Evolutionary conservation across 2,329 filamentous ascomycete genomes (phyloP).

Genomic region (Colletotrichum brevisporum): DNA sequence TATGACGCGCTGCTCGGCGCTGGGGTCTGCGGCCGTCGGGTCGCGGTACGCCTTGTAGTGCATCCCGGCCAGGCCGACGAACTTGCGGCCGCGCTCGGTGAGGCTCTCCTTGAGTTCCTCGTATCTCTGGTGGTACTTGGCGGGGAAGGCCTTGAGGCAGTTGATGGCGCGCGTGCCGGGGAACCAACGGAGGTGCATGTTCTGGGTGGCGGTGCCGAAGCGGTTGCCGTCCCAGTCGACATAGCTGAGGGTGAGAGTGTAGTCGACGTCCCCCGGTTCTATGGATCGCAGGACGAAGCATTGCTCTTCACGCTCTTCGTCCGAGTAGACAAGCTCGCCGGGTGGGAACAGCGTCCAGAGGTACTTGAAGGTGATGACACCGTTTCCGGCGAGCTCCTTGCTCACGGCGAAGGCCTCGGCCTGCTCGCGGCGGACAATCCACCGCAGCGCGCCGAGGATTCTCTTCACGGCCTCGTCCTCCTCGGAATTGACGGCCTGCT

Average conservation of each 20-base stretch:
- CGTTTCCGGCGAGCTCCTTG: constrained; percentile 65
- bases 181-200: constrained; percentile 56
- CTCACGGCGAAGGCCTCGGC: constrained; percentile 63
- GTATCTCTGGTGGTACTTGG: constrained; percentile 57
- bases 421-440: constrained; percentile 65
- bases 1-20: constrained; percentile 28
- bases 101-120: constrained; percentile 52
- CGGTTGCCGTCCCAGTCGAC: constrained; percentile 62
- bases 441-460: constrained; percentile 39
- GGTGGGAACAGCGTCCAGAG: constrained; percentile 67
- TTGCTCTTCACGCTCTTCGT: constrained; percentile 55
- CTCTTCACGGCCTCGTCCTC: constrained; percentile 37
- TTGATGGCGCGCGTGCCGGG: constrained; percentile 59
- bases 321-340: constrained; percentile 55
- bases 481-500: constrained; percentile 40
- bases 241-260: constrained; percentile 55
- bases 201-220: constrained; percentile 57
- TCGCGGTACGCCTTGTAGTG: constrained; percentile 61
- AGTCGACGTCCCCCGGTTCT: constrained; percentile 51
- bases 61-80: constrained; percentile 60
- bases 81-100: constrained; percentile 57
- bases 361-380: constrained; percentile 66
- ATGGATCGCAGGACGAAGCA: constrained; percentile 50
- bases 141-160: constrained; percentile 58
- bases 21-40: constrained; percentile 32